These are phyloP conservation scores for Mycena leptocephala DNA, from an alignment of 768 basidiomycete genomes.

Conservation along the genomic window DNA sequence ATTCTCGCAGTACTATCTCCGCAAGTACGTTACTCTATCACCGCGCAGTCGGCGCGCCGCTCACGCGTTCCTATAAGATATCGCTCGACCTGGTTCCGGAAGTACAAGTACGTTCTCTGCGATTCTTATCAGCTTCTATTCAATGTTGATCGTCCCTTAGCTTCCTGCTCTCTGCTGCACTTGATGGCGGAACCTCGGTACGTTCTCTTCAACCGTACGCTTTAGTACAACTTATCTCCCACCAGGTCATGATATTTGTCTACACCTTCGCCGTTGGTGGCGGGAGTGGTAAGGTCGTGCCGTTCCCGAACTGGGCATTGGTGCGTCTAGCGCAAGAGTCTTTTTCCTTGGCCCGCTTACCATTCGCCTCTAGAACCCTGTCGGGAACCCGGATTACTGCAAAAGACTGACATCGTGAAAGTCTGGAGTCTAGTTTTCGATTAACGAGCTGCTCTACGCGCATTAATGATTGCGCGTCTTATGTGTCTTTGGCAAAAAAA, in stretches of 20 bases:
- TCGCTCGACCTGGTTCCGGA: conserved; percentile 53
- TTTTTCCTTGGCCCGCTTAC: neutral
- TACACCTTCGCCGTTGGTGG: conserved; percentile 50
- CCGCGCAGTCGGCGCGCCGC: neutral
- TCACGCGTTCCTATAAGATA: conserved; percentile 29
- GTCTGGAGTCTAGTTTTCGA: neutral
- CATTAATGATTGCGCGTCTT: neutral
- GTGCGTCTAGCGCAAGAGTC: conserved; percentile 25
- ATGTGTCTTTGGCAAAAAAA: too few species aligned
- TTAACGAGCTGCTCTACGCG: neutral
- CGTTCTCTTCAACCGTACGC: neutral
- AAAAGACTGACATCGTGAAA: conserved; percentile 35
- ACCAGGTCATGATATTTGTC: conserved; percentile 49
- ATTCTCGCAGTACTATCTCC: conserved; percentile 56
- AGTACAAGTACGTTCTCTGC: conserved; percentile 45
- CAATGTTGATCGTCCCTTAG: neutral
- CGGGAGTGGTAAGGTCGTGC: conserved; percentile 40
- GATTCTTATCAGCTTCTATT: neutral
- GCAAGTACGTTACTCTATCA: conserved; percentile 37
- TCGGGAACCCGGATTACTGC: conserved; percentile 53
- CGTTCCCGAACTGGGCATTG: conserved; percentile 46
- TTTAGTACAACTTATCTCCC: neutral
- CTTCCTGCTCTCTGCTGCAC: conserved; percentile 37
- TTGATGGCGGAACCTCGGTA: conserved; percentile 38
- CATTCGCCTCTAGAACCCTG: conserved; percentile 40